Evolutionary conservation across 257 asterid species (phyloP).

Genomic region (Craterostigma plantagineum): DNA sequence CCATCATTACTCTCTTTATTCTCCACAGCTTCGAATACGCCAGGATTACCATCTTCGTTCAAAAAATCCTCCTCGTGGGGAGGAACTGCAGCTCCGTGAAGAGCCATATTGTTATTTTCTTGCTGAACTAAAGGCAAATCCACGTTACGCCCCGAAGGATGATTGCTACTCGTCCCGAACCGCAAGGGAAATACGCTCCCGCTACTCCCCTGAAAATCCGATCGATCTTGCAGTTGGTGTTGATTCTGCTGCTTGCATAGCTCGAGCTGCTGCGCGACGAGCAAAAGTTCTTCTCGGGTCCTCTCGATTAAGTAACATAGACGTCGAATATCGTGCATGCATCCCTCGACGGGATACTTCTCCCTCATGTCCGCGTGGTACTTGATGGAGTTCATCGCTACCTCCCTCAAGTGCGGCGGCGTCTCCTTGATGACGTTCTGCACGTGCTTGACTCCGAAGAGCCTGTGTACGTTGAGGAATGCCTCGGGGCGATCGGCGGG

Average conservation of each 20-base stretch:
- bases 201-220: no score
- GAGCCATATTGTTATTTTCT: no score
- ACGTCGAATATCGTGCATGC: conserved; percentile 36
- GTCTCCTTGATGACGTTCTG: conserved; percentile 30
- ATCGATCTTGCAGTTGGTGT: no score
- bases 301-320: conserved; percentile 25
- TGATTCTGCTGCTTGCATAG: conserved; percentile 19
- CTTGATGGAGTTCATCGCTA: conserved; percentile 51
- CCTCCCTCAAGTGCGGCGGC: conserved; percentile 19
- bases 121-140: no score
- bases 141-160: no score
- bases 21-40: no score
- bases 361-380: conserved; percentile 51
- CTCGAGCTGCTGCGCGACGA: conserved; percentile 34
- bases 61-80: no score
- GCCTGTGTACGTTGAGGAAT: conserved; percentile 58
- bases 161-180: no score
- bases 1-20: no score
- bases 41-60: no score
- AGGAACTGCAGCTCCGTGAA: no score
- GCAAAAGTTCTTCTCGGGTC: conserved; percentile 40
- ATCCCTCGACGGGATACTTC: conserved; percentile 48
- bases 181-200: no score
- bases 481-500: conserved; percentile 58
- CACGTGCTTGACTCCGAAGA: conserved; percentile 56